Evolutionary conservation across 371 early-diverging fungal genomes (phyloP).

Genomic region (Amoeboaphelidium occidentale): DNA sequence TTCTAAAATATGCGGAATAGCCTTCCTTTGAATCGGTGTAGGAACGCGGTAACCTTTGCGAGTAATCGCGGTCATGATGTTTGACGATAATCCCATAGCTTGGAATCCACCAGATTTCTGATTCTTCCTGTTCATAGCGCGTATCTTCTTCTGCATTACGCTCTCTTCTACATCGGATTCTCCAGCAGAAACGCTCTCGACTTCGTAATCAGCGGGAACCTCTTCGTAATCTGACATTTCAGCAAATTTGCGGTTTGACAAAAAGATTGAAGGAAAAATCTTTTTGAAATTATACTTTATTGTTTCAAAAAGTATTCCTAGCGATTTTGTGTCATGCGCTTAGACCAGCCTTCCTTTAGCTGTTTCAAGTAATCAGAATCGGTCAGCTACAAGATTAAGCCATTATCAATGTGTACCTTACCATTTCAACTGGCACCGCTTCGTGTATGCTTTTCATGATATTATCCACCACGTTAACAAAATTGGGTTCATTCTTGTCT

Average conservation of each 20-base stretch:
- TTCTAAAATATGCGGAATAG: slow-evolving; percentile 61
- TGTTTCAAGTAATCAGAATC: too few relatives aligned
- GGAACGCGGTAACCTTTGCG: slow-evolving; percentile 87
- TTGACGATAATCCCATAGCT: slow-evolving; percentile 51
- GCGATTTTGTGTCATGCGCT: too few relatives aligned
- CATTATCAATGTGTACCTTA: not conserved
- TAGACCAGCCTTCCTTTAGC: too few relatives aligned
- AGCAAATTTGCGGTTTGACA: too few relatives aligned
- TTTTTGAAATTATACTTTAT: too few relatives aligned
- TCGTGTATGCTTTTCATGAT: not conserved
- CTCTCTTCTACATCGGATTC: slow-evolving; percentile 6
- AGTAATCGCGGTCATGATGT: slow-evolving; percentile 40
- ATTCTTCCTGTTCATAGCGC: slow-evolving; percentile 47
- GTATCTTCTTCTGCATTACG: slow-evolving; percentile 1
- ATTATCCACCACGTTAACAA: not conserved
- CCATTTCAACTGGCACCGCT: not conserved
- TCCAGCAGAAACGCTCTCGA: slow-evolving; percentile 7
- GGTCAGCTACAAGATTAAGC: too few relatives aligned
- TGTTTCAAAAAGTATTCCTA: too few relatives aligned
- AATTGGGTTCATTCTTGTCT: not conserved
- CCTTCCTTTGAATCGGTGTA: slow-evolving; percentile 95
- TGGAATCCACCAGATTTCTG: slow-evolving; percentile 89
- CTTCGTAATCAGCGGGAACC: slow-evolving; percentile 1
- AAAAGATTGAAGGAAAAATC: too few relatives aligned
- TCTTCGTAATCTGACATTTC: too few relatives aligned